Evolutionary conservation across 306 rosid genomes (phyloP).

Genomic region (Vicia sativa): DNA sequence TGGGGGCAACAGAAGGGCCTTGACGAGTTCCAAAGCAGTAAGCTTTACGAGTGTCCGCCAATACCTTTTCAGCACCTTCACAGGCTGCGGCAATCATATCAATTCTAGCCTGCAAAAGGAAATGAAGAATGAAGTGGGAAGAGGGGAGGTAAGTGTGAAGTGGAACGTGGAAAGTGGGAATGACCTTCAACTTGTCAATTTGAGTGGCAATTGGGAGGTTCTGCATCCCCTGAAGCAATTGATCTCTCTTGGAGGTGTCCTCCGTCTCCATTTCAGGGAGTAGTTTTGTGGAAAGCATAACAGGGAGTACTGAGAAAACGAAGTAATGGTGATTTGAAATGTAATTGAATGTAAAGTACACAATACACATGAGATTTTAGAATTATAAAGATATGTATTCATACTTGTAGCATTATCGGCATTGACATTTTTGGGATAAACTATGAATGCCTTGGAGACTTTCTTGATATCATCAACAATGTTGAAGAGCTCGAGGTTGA

Average conservation of each 20-base stretch:
- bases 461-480: conserved; percentile 89
- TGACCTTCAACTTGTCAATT: conserved; percentile 80
- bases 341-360: background rate
- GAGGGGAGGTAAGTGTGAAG: conserved; percentile 4
- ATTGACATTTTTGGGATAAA: conserved; percentile 84
- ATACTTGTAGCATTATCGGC: conserved; percentile 77
- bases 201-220: conserved; percentile 71
- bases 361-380: background rate
- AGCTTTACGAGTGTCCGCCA: conserved; percentile 95
- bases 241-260: conserved; percentile 73
- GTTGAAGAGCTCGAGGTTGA: conserved; percentile 90
- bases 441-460: conserved; percentile 82
- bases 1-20: conserved; percentile 73
- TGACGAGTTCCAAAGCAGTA: conserved; percentile 89
- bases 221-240: conserved; percentile 84
- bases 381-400: background rate
- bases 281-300: conserved; percentile 83
- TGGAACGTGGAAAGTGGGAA: conserved; percentile 32
- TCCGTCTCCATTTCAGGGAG: conserved; percentile 94
- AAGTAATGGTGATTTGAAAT: background rate
- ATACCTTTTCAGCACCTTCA: conserved; percentile 88
- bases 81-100: conserved; percentile 93
- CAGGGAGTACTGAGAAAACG: conserved; percentile 62
- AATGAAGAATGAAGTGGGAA: conserved; percentile 4
- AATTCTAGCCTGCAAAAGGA: conserved; percentile 63